Base-by-base conservation (phyloP, 2,329 filamentous ascomycete genomes). In the Cercospora sojina region DNA sequence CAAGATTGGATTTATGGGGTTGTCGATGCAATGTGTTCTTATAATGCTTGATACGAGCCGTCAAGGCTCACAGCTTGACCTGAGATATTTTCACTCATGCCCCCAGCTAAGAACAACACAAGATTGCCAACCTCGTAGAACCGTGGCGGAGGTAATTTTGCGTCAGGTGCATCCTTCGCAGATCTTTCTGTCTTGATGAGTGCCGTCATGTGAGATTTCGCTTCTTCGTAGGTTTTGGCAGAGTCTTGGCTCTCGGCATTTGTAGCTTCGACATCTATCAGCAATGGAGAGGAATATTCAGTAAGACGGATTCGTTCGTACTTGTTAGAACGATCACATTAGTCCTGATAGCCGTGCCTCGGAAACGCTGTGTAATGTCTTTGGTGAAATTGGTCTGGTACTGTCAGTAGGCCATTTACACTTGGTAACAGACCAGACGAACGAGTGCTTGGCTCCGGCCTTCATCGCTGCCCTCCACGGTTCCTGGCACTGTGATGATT, bases 81-180 rank as follows among this genome's bases (percentile, higher is more conserved):
- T n/a, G 41, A 55, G 16, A 71, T 61, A 16, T 61, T 25, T 18
- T 67, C 53, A 27, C 70, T 65, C 70, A 72, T 71, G 25, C 67
- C 63, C 4, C 70, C 63, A 1, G 69, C 70, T 29, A 72, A 43
- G 29, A 71, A 72, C 18, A 71, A 53, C 2, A 64, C 53, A 18
- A 72, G 35, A 49, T 70, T 68, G 12, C 53, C 68, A 9, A 71
- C 38, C n/a, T 72, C 66, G 35, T 70, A 69, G 20, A 71, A 38
- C 32, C 59, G 59, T 31, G 62, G 31, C 12, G 67, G 64, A 27
- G 64, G 53, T 38, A 65, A 51, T 32, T 62, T 63, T 1, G 66
- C 47, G n/a, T 62, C 53, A 9, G 58, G 62, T 18, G 62, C 58
- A 20, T 62, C 59, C 43, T 67, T 67, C 3, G 29, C 31, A 7